Evolutionary conservation across 495 filamentous ascomycete genomes (phyloP), one percentile per base, ranked within the genome.

Genomic region (Penicillium taxi): DNA sequence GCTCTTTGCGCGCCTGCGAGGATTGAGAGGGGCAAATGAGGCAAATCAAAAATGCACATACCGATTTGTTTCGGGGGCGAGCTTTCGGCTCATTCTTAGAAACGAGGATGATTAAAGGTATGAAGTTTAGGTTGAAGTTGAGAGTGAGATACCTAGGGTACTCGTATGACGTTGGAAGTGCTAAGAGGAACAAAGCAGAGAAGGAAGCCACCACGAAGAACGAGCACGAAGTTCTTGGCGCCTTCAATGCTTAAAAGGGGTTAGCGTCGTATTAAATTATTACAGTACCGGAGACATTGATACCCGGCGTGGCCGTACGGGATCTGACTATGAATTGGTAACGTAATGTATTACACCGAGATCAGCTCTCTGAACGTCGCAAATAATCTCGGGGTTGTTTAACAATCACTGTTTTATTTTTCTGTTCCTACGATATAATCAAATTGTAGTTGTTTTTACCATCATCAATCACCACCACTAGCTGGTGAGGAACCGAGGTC

Each of bases 61-160:
- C 82, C 85, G 79, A 74, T 93, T 93, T 69, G 90, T 87, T 82
- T 95, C 86, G 61, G 88, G 85, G 68, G 87, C 86, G 70, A 94
- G 81, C 74, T 94, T 94, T 48, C 66, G 64, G 63, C 64, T 68
- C 66, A 70, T 70, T 57, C 64, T 70, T 55, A 52, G 60, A 52
- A 34, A 40, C 49, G 44, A 50, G 26, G 24, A 32, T 24, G 30
- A 19, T 13, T 18, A 33, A 21, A 9, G 12, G 28, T 27, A 24
- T 15, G 25, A 35, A 41, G 13, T 37, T 39, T 31, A 45, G 35
- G 37, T 43, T 39, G 35, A 41, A 42, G 44, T 37, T 23, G 41
- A 30, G 30, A 41, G 36, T 32, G 18, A 41, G 48, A 55, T 55
- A 55, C 53, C 39, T 39, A 33, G 42, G 53, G 53, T 54, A 54